Conservation (phyloP, 768 basidiomycete genomes). For the Mycena capillaripes region DNA sequence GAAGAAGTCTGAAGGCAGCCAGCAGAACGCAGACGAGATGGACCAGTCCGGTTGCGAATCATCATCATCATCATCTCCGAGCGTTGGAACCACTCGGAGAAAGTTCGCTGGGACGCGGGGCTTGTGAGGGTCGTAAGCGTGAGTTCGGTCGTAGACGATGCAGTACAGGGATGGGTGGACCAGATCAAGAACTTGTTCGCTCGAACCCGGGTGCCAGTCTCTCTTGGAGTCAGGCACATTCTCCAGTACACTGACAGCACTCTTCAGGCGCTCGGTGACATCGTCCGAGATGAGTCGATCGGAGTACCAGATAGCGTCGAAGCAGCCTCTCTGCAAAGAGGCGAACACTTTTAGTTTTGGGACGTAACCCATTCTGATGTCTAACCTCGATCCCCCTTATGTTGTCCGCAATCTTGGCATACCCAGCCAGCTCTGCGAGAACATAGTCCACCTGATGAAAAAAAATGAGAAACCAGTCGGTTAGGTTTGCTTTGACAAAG, state of each 20-base stretch:
- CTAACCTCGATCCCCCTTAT: constrained; percentile 27
- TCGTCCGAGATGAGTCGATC: constrained; percentile 36
- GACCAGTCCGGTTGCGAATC: constrained; percentile 1
- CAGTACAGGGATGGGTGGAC: constrained; percentile 8
- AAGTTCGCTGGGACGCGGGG: background rate
- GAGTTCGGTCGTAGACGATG: constrained; percentile 39
- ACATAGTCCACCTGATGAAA: constrained; percentile 30
- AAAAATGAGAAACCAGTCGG: background rate
- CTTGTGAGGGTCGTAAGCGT: constrained; percentile 9
- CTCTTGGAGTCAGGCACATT: constrained; percentile 33
- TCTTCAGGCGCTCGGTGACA: constrained; percentile 17
- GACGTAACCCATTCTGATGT: no score
- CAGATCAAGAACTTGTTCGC: constrained; percentile 17
- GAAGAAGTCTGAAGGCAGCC: constrained; percentile 27
- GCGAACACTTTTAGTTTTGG: background rate
- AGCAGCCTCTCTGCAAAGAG: constrained; percentile 24
- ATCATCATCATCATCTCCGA: background rate
- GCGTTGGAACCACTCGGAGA: background rate
- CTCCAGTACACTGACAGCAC: constrained; percentile 34
- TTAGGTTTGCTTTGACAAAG: background rate
- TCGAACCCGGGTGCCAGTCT: constrained; percentile 48
- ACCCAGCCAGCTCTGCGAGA: constrained; percentile 30
- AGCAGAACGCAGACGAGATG: constrained; percentile 10
- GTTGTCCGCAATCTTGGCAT: constrained; percentile 27
- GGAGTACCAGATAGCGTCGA: constrained; percentile 36